Percentiles rank a stretch among this genome's conserved stretches.
phyloP scores from a whole-genome alignment of 2,329 filamentous ascomycete species.

The Volutella citrinella region DNA sequence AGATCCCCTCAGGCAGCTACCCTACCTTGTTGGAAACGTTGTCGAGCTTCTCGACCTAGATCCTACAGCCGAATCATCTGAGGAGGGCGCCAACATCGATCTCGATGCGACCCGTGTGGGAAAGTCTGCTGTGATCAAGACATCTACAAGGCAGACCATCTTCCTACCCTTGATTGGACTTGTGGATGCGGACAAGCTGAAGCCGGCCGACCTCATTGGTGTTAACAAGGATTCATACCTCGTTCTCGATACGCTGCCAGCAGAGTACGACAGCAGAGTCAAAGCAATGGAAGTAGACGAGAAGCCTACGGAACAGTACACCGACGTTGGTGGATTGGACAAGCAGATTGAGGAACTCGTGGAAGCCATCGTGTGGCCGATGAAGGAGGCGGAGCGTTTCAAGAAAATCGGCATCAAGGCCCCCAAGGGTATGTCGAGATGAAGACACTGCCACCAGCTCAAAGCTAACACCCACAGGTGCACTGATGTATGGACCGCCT shows the following conservation, averaged over 20 bases:
- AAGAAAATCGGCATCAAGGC: conserved; percentile 99
- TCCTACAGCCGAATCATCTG: conserved; percentile 89
- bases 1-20: conserved; percentile 69
- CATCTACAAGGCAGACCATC: conserved; percentile 96
- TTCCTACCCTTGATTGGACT: conserved; percentile 96
- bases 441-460: conserved; percentile 59
- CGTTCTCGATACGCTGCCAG: conserved; percentile 91
- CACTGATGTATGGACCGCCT: conserved; percentile 94
- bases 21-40: conserved; percentile 97
- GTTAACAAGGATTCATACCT: conserved; percentile 99
- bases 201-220: conserved; percentile 93
- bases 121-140: conserved; percentile 99
- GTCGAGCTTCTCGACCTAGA: conserved; percentile 96
- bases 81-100: conserved; percentile 98
- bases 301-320: conserved; percentile 99
- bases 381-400: conserved; percentile 99
- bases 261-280: conserved; percentile 97
- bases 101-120: conserved; percentile 93
- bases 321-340: conserved; percentile 92
- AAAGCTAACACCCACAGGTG: conserved; percentile 91
- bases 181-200: conserved; percentile 91
- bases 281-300: conserved; percentile 99
- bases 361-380: conserved; percentile 98
- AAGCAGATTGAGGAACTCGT: conserved; percentile 99
- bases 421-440: conserved; percentile 73